Evolutionary conservation across 2,329 filamentous ascomycete genomes (phyloP), one percentile per base, ranked within the genome.

Genomic region (Claviceps paspali): DNA sequence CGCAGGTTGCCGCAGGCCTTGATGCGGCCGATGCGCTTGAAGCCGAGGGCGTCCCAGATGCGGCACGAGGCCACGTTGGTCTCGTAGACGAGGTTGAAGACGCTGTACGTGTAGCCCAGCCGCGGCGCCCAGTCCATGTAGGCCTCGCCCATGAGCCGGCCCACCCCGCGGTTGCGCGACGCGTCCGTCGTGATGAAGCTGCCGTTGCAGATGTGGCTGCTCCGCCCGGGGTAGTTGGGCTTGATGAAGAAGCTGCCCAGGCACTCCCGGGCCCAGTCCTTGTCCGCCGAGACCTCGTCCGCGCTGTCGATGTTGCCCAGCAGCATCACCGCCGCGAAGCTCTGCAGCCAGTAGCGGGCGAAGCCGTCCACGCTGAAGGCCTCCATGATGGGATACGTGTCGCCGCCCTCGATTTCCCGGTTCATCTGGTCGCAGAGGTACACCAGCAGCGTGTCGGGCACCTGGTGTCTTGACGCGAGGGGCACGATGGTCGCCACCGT

Each of bases 51-150:
- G 58, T 94, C 86, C 86, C 86, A 94, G 52, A 93, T 86, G 44
- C 81, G 79, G 56, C 85, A 87, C 23, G 82, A 88, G 1, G 82
- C 86, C 18, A 91, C 80, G 57, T 93, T 93, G 45, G 82, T 92
- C 65, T 93, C 86, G 63, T 93, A 93, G 6, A 93, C 86, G 35
- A 93, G 72, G 57, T 93, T 93, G 68, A 94, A 94, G 44, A 94
- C 83, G 29, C 82, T 87, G 63, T 93, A 93, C 1, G 80, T 82
- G 61, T 93, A 94, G 33, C 85, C 84, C 61, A 70, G 81, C 74
- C 76, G 74, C 22, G 80, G 79, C 11, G 81, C 79, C 77, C 79
- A 85, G 53, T 84, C 79, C 23, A 86, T 64, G 55, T 84, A 85
- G 22, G 73, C 67, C 61, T 84, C 79, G 37, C 80, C 80, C 76